A percentile compares a stretch with the other conserved stretches of the same genome.
phyloP scores from a whole-genome alignment of 208 protist genomes.

The Kentomonas sorsogonicus region DNA sequence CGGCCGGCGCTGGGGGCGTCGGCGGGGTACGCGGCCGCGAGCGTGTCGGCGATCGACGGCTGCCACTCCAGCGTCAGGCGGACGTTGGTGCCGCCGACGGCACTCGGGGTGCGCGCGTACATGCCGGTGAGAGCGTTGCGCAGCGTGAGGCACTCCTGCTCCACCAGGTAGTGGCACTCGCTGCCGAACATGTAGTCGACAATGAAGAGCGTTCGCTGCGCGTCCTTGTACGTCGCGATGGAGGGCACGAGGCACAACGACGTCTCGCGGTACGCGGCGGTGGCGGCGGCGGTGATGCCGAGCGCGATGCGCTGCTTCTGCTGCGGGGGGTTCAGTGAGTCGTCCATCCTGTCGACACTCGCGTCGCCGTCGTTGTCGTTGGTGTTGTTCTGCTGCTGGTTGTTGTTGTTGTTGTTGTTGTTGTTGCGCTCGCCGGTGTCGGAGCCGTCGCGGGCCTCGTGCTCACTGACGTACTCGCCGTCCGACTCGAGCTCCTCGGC shows the following conservation, averaged over 20 bases:
- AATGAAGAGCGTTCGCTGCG: conserved; percentile 49
- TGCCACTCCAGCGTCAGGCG: conserved; percentile 51
- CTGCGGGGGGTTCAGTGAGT: too few species aligned
- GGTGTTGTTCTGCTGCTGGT: neutral
- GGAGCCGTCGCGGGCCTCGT: neutral
- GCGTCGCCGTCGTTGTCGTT: neutral
- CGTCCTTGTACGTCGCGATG: conserved; percentile 35
- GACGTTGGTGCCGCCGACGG: conserved; percentile 25
- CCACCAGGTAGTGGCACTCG: conserved; percentile 48
- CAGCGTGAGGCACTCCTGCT: conserved; percentile 57
- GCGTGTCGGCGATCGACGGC: conserved; percentile 38
- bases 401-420: neutral
- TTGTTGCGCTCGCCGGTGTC: conserved; percentile 1
- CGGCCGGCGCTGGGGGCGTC: conserved; percentile 19
- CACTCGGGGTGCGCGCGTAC: conserved; percentile 46
- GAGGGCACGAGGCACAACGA: conserved; percentile 54
- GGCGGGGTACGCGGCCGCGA: conserved; percentile 25
- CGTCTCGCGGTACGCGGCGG: conserved; percentile 26
- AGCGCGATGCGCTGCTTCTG: neutral
- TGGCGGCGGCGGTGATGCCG: too few species aligned
- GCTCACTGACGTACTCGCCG: conserved; percentile 4
- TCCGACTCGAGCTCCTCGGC: conserved; percentile 20
- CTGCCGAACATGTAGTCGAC: conserved; percentile 54
- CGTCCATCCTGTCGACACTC: too few species aligned
- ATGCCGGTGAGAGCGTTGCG: conserved; percentile 60